Conservation (phyloP, 148 eudicot species). For the Silene conica region DNA sequence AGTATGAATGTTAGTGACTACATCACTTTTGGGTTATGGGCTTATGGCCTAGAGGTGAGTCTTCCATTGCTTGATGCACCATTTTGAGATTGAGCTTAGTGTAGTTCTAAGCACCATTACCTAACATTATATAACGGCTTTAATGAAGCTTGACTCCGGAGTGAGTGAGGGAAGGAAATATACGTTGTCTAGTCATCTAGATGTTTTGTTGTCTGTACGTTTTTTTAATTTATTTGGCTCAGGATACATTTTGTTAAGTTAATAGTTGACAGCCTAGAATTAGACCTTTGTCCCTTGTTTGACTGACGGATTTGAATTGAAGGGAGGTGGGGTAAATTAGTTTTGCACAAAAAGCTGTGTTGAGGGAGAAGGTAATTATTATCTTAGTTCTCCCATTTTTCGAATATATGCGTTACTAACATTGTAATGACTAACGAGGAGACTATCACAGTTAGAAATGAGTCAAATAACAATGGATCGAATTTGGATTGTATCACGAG, state of each 20-base stretch:
- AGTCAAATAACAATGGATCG: no score
- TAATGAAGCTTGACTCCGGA: background rate
- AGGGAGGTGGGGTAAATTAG: no score
- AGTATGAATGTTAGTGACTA: background rate
- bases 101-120: background rate
- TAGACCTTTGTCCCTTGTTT: background rate
- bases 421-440: no score
- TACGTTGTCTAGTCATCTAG: background rate
- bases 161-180: background rate
- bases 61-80: background rate
- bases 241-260: background rate
- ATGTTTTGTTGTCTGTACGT: background rate
- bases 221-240: background rate
- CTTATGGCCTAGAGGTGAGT: background rate
- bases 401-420: no score
- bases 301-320: background rate
- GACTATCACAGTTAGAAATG: no score
- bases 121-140: background rate
- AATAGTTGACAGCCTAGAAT: background rate
- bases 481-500: no score
- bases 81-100: constrained; percentile 1
- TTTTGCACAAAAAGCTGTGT: no score
- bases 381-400: no score
- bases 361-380: no score
- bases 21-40: background rate